These are phyloP conservation scores for Lizanozyma gosingica DNA, from an alignment of 1,139 yeast genomes.

Conservation along the genomic window DNA sequence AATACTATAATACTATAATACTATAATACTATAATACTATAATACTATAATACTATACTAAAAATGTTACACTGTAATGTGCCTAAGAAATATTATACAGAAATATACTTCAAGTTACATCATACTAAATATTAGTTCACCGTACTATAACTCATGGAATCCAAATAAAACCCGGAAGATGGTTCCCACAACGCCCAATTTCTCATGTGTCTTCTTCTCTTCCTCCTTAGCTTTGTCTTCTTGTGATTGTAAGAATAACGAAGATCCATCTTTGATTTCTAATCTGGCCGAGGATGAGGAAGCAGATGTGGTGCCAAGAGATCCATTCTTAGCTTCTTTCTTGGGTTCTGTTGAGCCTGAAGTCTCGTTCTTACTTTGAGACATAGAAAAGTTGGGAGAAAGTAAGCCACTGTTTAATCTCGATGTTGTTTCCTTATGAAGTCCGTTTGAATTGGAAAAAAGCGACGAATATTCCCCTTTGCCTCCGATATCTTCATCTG, in stretches of 20 bases:
- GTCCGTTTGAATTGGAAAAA: constrained; percentile 5
- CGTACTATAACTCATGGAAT: constrained; percentile 34
- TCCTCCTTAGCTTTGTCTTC: constrained; percentile 13
- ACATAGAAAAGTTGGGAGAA: background rate
- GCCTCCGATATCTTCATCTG: constrained; percentile 51
- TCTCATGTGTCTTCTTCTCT: constrained; percentile 16
- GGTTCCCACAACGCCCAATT: constrained; percentile 27
- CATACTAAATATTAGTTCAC: no score
- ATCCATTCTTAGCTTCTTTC: constrained; percentile 12
- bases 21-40: no score
- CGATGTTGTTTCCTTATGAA: constrained; percentile 3
- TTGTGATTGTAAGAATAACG: constrained; percentile 19
- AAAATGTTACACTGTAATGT: no score
- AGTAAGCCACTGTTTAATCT: constrained; percentile 1
- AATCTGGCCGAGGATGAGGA: constrained; percentile 17
- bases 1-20: no score
- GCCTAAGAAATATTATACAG: no score
- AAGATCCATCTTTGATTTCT: constrained; percentile 35
- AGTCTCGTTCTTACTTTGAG: constrained; percentile 7
- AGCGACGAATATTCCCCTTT: constrained; percentile 14
- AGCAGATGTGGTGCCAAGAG: background rate
- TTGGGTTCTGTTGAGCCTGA: constrained; percentile 13
- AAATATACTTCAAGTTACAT: no score
- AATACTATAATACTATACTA: no score
- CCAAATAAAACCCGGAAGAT: constrained; percentile 34